Evolutionary conservation across 306 rosid genomes (phyloP).

Genomic region (Alnus rubra): DNA sequence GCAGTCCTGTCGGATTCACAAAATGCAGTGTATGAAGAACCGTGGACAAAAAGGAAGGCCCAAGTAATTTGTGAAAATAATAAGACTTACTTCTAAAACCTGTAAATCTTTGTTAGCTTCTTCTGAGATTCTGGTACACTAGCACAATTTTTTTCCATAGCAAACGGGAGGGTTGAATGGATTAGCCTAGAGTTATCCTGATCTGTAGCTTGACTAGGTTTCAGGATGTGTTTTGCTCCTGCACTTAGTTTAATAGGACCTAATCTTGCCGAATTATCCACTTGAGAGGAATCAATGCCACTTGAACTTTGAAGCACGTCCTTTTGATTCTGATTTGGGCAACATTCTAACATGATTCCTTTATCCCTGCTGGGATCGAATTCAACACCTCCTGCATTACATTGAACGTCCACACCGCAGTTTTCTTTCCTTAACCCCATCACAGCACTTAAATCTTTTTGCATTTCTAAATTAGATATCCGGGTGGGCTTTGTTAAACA

Average conservation of each 20-base stretch:
- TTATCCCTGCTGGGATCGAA: conserved; percentile 39
- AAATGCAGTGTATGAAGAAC: conserved; percentile 22
- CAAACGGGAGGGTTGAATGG: conserved; percentile 53
- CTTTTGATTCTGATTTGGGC: conserved; percentile 37
- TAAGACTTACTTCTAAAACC: conserved; percentile 58
- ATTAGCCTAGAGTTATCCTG: conserved; percentile 39
- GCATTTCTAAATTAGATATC: conserved; percentile 42
- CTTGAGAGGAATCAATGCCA: conserved; percentile 39
- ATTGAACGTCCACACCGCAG: conserved; percentile 36
- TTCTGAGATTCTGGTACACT: conserved; percentile 56
- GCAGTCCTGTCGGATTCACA: conserved; percentile 35
- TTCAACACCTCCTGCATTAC: conserved; percentile 31
- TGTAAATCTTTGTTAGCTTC: conserved; percentile 65
- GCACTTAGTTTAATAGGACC: conserved; percentile 76
- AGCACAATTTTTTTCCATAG: conserved; percentile 45
- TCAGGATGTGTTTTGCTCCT: conserved; percentile 80
- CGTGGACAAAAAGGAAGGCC: conserved; percentile 10
- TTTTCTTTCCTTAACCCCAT: conserved; percentile 38
- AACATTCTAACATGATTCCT: conserved; percentile 36
- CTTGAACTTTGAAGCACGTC: conserved; percentile 37
- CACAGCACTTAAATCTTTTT: conserved; percentile 36
- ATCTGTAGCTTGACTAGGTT: conserved; percentile 60
- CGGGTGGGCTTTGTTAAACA: conserved; percentile 48
- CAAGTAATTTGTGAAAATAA: conserved; percentile 1
- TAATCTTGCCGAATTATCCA: conserved; percentile 45